Percentiles rank a stretch among this genome's conserved stretches.
Evolutionary conservation across 768 basidiomycete species (phyloP).

Genomic region (Clitopilus passeckerianus): DNA sequence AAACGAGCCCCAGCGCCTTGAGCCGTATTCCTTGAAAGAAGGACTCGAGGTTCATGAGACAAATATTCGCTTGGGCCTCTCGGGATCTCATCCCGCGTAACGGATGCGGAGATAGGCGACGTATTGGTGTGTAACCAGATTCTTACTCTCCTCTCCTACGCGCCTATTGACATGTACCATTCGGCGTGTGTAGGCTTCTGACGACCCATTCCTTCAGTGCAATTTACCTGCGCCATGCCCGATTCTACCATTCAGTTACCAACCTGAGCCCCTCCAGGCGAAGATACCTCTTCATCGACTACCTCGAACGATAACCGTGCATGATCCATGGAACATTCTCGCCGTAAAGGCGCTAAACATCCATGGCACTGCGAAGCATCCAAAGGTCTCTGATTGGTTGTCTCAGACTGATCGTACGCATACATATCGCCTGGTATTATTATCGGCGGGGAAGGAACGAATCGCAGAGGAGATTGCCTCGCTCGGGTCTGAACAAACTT

Average conservation of each 20-base stretch:
- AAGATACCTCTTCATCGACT: conserved; percentile 19
- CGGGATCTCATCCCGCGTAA: neutral
- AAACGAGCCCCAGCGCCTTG: conserved; percentile 23
- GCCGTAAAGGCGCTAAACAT: conserved; percentile 9
- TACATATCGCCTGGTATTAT: conserved; percentile 11
- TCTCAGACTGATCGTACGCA: neutral
- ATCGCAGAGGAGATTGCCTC: neutral
- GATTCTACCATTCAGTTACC: conserved; percentile 27
- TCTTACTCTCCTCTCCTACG: too few relatives aligned
- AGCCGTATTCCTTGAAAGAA: conserved; percentile 20
- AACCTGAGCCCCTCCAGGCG: conserved; percentile 15
- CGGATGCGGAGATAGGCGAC: neutral
- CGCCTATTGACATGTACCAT: too few relatives aligned
- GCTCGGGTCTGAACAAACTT: neutral
- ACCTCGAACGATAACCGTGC: conserved; percentile 35
- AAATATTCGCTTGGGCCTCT: conserved; percentile 2
- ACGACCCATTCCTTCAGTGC: neutral
- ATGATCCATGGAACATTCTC: conserved; percentile 36
- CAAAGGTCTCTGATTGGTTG: neutral
- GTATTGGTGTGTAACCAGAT: neutral
- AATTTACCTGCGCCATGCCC: conserved; percentile 29
- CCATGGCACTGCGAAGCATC: conserved; percentile 5
- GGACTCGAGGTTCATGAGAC: conserved; percentile 16
- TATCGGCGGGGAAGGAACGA: neutral
- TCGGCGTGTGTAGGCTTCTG: neutral